These are phyloP conservation scores for Kwoniella dendrophila DNA, from an alignment of 768 basidiomycete species.

Conservation along the genomic window DNA sequence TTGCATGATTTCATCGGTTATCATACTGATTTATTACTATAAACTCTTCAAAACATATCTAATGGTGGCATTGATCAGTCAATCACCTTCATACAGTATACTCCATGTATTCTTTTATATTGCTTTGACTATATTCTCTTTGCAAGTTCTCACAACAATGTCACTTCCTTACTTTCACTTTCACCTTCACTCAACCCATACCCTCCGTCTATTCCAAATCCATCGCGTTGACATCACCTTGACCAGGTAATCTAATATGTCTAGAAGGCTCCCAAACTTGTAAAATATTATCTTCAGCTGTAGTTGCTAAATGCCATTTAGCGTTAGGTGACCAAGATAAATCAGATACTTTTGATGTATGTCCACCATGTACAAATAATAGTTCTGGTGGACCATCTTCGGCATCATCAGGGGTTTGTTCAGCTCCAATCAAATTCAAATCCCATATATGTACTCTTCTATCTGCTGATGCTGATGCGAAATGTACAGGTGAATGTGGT, in stretches of 20 bases:
- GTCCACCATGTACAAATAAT: slow-evolving; percentile 89
- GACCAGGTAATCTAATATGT: slow-evolving; percentile 90
- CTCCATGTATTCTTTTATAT: too few relatives aligned
- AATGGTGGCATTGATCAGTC: too few relatives aligned
- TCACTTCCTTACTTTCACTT: not conserved
- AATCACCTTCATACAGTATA: too few relatives aligned
- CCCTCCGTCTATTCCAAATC: slow-evolving; percentile 70
- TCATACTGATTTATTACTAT: too few relatives aligned
- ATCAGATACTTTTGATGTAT: slow-evolving; percentile 75
- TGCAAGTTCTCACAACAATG: not conserved
- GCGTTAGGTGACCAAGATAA: slow-evolving; percentile 86
- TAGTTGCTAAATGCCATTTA: slow-evolving; percentile 79
- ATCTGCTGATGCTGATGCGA: slow-evolving; percentile 93
- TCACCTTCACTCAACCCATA: not conserved
- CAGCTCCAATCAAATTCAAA: slow-evolving; percentile 81
- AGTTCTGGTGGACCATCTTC: slow-evolving; percentile 98
- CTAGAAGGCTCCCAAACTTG: slow-evolving; percentile 98
- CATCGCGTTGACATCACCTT: slow-evolving; percentile 77
- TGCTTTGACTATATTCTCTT: too few relatives aligned
- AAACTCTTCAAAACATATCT: too few relatives aligned
- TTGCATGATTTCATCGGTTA: too few relatives aligned
- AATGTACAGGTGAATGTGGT: slow-evolving; percentile 84
- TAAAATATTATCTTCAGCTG: slow-evolving; percentile 95
- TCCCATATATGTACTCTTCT: slow-evolving; percentile 96
- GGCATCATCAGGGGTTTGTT: slow-evolving; percentile 96